phyloP scores from a whole-genome alignment of 2,329 filamentous ascomycete genomes.

The Monosporascus sp. region DNA sequence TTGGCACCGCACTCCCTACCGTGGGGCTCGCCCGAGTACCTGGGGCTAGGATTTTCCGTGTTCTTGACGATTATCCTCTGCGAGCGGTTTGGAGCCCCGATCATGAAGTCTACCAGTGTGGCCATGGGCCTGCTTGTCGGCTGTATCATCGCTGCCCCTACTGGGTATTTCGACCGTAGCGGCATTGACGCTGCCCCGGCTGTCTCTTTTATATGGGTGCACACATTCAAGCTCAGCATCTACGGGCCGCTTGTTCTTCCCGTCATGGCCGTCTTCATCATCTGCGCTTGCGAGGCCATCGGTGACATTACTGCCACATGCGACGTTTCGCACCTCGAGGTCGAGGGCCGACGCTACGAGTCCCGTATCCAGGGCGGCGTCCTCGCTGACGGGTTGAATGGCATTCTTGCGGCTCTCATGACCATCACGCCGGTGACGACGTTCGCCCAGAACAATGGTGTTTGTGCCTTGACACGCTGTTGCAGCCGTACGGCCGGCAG shows the following conservation, averaged over 20 bases:
- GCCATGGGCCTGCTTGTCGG: slow-evolving; percentile 69
- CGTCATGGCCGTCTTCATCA: slow-evolving; percentile 63
- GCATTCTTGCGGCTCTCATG: slow-evolving; percentile 68
- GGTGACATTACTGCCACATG: slow-evolving; percentile 78
- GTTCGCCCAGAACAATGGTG: slow-evolving; percentile 81
- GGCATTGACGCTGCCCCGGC: slow-evolving; percentile 67
- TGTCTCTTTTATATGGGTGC: slow-evolving; percentile 72
- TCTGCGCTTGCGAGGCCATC: slow-evolving; percentile 73
- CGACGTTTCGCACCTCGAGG: slow-evolving; percentile 71
- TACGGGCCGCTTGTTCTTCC: slow-evolving; percentile 72
- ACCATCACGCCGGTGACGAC: slow-evolving; percentile 77
- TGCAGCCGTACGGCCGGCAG: slow-evolving; percentile 78
- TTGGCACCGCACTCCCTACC: slow-evolving; percentile 65
- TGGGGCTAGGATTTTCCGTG: slow-evolving; percentile 74
- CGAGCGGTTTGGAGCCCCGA: slow-evolving; percentile 74
- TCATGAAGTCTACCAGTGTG: slow-evolving; percentile 78
- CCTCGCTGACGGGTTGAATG: slow-evolving; percentile 71
- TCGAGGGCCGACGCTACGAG: slow-evolving; percentile 67
- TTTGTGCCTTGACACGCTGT: slow-evolving; percentile 76
- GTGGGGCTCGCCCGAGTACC: slow-evolving; percentile 75
- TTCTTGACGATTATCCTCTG: slow-evolving; percentile 75
- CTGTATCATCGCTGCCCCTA: slow-evolving; percentile 73
- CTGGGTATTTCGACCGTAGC: slow-evolving; percentile 71
- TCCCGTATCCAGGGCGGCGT: slow-evolving; percentile 75
- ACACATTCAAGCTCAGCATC: slow-evolving; percentile 67